phyloP scores from a whole-genome alignment of 2,329 filamentous ascomycete genomes.

The Berkeleyomyces basicola region DNA sequence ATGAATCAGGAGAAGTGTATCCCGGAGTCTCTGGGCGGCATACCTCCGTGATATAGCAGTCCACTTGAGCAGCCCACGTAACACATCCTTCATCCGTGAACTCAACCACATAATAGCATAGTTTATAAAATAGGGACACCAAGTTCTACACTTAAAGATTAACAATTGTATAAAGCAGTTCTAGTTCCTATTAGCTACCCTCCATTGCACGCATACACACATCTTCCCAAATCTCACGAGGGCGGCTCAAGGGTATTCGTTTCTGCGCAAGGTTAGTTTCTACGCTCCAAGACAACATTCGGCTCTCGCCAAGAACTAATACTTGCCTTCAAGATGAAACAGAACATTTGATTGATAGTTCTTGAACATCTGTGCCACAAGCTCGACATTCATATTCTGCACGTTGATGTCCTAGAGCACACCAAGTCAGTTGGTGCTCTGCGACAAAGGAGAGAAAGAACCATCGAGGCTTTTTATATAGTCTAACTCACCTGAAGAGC shows the following conservation, averaged over 20 bases:
- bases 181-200: too few relatives aligned
- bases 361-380: slow-evolving; percentile 99
- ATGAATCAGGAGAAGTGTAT: too few relatives aligned
- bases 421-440: background rate
- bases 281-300: slow-evolving; percentile 10
- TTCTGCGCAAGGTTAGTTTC: slow-evolving; percentile 31
- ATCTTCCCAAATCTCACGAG: slow-evolving; percentile 38
- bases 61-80: too few relatives aligned
- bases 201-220: background rate
- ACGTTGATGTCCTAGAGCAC: slow-evolving; percentile 74
- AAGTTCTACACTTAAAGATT: too few relatives aligned
- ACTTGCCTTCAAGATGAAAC: slow-evolving; percentile 84
- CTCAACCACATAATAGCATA: too few relatives aligned
- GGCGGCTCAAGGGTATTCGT: slow-evolving; percentile 74
- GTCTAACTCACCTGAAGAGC: slow-evolving; percentile 52
- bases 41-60: too few relatives aligned
- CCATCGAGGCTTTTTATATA: background rate
- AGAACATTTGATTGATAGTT: slow-evolving; percentile 97
- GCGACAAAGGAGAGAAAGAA: background rate
- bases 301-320: background rate
- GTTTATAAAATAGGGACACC: too few relatives aligned
- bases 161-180: background rate
- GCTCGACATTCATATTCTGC: slow-evolving; percentile 96
- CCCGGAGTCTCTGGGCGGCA: too few relatives aligned
- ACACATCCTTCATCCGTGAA: too few relatives aligned